phyloP scores from a whole-genome alignment of 2,329 filamentous ascomycete genomes.

The Neophaeococcomyces mojaviensis region DNA sequence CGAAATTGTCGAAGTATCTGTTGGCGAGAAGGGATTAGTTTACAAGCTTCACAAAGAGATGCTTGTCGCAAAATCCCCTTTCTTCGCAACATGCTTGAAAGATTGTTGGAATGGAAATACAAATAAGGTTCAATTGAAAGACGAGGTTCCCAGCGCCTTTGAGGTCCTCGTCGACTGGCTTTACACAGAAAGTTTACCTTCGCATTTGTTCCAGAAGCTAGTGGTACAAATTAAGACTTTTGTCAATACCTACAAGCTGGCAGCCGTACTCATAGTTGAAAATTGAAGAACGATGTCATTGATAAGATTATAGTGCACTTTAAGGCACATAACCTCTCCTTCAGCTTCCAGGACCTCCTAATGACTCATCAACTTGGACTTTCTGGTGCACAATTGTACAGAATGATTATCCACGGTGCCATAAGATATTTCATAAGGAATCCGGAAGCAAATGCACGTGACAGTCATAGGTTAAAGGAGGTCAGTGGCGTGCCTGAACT shows the following conservation, averaged over 20 bases:
- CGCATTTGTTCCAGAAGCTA: no score
- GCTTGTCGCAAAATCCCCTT: conserved; percentile 3
- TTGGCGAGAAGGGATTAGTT: conserved; percentile 8
- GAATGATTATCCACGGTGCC: no score
- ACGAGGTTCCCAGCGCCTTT: conserved; percentile 6
- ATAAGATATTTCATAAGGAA: not conserved
- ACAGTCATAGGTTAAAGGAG: not conserved
- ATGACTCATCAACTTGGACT: no score
- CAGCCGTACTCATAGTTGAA: not conserved
- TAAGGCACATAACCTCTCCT: no score
- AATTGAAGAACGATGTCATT: no score
- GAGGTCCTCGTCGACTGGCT: conserved; percentile 9
- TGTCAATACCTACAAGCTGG: not conserved
- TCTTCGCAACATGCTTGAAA: conserved; percentile 5
- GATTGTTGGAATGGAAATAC: conserved; percentile 3
- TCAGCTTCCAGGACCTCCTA: no score
- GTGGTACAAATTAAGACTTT: no score
- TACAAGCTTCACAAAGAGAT: conserved; percentile 10
- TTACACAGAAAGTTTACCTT: no score
- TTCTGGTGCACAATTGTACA: no score
- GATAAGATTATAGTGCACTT: no score
- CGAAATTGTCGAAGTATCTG: conserved; percentile 9
- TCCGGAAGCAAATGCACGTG: not conserved
- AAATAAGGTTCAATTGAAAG: conserved; percentile 6
- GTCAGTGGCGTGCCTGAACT: not conserved